Evolutionary conservation across 1,284 basidiomycete species (phyloP), one percentile per base, ranked within the genome.

Genomic region (Apiotrichum siamense): DNA sequence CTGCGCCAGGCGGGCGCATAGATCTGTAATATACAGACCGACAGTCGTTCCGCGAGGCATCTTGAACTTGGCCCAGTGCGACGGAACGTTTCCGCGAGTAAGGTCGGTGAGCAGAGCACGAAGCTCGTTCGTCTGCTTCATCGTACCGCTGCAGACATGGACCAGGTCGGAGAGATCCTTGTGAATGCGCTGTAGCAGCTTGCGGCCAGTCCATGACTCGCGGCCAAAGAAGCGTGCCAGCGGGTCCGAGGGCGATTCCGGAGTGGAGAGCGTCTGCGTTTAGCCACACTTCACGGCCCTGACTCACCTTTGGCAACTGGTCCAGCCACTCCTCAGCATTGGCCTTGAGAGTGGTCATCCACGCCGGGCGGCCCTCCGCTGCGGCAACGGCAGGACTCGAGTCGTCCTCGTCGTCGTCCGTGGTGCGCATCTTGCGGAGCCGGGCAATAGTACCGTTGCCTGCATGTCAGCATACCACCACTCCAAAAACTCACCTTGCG

Each of bases 101-200:
- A 96, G 75, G 37, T 85, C 81, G 60, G 87, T 88, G 82, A 94
- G 86, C 32, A 96, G 77, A 4, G 81, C 83, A 35, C 92, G 86
- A 25, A 94, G 77, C 66, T 94, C 89, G 69, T 96, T 97, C 2
- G 92, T 96, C 74, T 94, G 93, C 77, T 94, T 96, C 51, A 90
- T 76, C 58, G 81, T 81, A 49, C 91, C 92, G 58, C 83, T 80
- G 73, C 89, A 93, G 39, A 94, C 88, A 63, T 83, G 82, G 58
- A 86, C 80, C 27, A 96, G 82, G 60, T 90, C 85, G 13, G 76
- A 74, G 23, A 97, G 80, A 66, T 96, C 93, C 65, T 78, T 82
- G 53, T 83, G 80, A 52, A 97, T 86, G 55, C 85, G 83, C 13
- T 76, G 76, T 15, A 96, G 78, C 7, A 97, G 79, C 61, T 81